A percentile compares a stretch with the other conserved stretches of the same genome.
These are phyloP conservation scores for Lavandula angustifolia DNA, from an alignment of 257 asterid genomes.

Conservation along the genomic window DNA sequence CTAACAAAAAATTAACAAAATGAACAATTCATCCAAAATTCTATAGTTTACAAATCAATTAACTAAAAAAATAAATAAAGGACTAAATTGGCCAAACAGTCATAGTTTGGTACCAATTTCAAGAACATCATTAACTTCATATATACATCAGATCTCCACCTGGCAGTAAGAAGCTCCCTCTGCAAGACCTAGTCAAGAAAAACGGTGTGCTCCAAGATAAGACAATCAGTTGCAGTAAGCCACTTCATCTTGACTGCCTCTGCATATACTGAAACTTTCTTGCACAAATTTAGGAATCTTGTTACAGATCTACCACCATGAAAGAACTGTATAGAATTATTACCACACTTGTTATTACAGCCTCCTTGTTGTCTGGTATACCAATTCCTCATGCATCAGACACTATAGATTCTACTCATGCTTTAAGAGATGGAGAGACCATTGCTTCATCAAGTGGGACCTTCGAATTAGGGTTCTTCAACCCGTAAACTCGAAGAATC, in stretches of 20 bases:
- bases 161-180: not conserved
- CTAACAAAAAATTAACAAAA: too few relatives aligned
- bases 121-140: not conserved
- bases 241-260: not conserved
- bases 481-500: constrained; percentile 22
- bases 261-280: not conserved
- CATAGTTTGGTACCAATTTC: constrained; percentile 4
- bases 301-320: constrained; percentile 22
- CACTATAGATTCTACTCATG: constrained; percentile 13
- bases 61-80: too few relatives aligned
- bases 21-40: too few relatives aligned
- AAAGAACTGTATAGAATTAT: not conserved
- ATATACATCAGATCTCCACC: not conserved
- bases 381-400: constrained; percentile 13
- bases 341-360: not conserved
- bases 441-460: constrained; percentile 13
- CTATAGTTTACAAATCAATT: too few relatives aligned
- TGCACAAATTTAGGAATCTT: not conserved
- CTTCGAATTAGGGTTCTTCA: constrained; percentile 24
- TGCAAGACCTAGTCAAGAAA: constrained; percentile 12
- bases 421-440: constrained; percentile 21
- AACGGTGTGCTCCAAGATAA: not conserved
- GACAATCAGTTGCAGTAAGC: not conserved
- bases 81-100: too few relatives aligned
- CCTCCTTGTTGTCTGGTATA: not conserved